Conservation (phyloP, 1,284 basidiomycete species). For the Heterobasidion annosum region DNA sequence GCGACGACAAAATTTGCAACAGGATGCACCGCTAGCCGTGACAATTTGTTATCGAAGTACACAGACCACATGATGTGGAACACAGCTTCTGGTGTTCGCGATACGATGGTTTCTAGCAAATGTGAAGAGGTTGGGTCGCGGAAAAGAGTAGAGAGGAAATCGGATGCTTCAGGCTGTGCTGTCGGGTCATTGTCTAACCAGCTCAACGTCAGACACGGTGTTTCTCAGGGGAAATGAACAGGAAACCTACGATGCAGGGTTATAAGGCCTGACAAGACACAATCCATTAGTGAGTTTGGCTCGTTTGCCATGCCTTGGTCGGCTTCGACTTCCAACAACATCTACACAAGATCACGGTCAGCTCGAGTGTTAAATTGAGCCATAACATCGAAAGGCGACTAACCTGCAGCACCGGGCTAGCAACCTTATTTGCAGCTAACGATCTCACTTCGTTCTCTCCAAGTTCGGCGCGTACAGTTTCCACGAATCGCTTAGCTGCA, state of each 20-base stretch:
- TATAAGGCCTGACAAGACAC: conserved; percentile 73
- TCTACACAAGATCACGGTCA: conserved; percentile 30
- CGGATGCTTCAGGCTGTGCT: conserved; percentile 40
- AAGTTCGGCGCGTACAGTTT: conserved; percentile 42
- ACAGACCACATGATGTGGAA: conserved; percentile 67
- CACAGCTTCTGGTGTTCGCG: conserved; percentile 46
- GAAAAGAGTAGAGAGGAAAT: conserved; percentile 73
- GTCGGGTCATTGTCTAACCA: conserved; percentile 26
- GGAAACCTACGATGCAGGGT: conserved; percentile 42
- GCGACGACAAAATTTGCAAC: conserved; percentile 90
- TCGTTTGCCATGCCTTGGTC: conserved; percentile 49
- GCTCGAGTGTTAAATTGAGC: too few species aligned
- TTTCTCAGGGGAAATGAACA: not conserved
- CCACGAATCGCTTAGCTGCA: conserved; percentile 45
- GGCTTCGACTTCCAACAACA: conserved; percentile 73
- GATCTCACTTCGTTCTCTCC: conserved; percentile 73
- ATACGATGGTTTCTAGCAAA: conserved; percentile 72
- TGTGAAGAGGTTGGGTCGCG: conserved; percentile 84
- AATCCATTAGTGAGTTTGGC: conserved; percentile 73
- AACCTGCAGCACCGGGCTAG: conserved; percentile 76
- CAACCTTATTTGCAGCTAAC: conserved; percentile 74
- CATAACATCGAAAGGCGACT: conserved; percentile 9
- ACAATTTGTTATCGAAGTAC: conserved; percentile 70
- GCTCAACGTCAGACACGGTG: too few species aligned
- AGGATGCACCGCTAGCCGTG: conserved; percentile 72